Base-by-base conservation (phyloP, 805 yeast species). In the Candida pini region DNA sequence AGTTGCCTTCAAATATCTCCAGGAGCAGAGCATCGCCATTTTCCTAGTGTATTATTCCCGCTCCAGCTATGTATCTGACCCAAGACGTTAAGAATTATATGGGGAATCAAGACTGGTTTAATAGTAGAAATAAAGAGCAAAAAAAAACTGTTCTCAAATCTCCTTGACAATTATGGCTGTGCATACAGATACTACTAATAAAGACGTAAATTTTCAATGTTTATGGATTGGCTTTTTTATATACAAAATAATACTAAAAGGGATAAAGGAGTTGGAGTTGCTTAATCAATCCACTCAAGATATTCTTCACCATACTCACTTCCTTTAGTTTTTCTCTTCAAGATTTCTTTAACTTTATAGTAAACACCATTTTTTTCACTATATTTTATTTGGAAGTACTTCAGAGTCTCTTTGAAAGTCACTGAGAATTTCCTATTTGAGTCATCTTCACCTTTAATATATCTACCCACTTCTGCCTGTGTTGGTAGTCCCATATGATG, bases 401-500 rank as follows among this genome's bases (percentile, higher is more conserved):
- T 71, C 42, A 79, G 41, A 6, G 84, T 81, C 46, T 84, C 95
- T 30, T 62, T 58, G 40, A 73, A 78, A 2, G 90, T 78, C 13
- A 80, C 81, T 54, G 82, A 77, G 55, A 71, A 78, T 27, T 79
- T 69, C 50, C 84, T 70, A 43, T 71, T 68, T n/a, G 76, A 61
- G 17, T 76, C 77, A 54, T 77, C 85, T 37, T 70, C 69, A 14
- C 95, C 94, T 20, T 76, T 74, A 36, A 89, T 75, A 57, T 72
- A 85, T 33, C 66, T 64, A 49, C 71, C 72, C 38, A 90, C 68
- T 40, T 77, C 82, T 24, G 55, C 43, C 58, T 83, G 86, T 9
- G 75, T 66, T 33, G 97, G 97, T 45, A 92, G 68, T 20, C 95
- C 96, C 70, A 76, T 81, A 4, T 45, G 44, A 50, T 73, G 74